Evolutionary conservation across 192 early-diverging fungal species (phyloP).

Genomic region (Coemansia brasiliensis): DNA sequence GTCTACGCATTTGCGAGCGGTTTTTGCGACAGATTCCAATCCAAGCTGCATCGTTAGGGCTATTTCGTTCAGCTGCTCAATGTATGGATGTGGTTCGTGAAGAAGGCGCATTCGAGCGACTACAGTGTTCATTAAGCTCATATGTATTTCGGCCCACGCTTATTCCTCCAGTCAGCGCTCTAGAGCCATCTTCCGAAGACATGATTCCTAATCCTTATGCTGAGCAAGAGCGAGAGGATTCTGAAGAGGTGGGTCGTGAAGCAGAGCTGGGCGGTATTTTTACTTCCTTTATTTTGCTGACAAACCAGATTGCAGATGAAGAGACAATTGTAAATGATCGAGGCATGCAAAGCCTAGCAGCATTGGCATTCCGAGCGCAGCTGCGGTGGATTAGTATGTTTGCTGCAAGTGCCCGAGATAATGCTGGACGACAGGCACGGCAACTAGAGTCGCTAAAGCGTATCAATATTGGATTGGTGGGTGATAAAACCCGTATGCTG

Average conservation of each 20-base stretch:
- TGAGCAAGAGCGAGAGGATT: constrained; percentile 21
- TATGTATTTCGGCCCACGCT: constrained; percentile 8
- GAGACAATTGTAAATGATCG: neutral
- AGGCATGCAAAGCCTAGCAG: neutral
- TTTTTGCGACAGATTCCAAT: constrained; percentile 8
- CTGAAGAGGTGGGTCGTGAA: constrained; percentile 23
- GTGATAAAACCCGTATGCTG: constrained; percentile 19
- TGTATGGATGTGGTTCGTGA: neutral
- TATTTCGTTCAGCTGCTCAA: constrained; percentile 13
- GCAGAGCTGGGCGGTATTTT: constrained; percentile 19
- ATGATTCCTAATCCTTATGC: neutral
- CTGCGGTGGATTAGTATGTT: constrained; percentile 30
- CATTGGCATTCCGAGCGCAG: constrained; percentile 13
- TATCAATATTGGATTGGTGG: constrained; percentile 21
- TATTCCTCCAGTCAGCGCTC: neutral
- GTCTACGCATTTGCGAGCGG: constrained; percentile 12
- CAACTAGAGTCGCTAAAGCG: constrained; percentile 11
- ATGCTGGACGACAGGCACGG: constrained; percentile 13
- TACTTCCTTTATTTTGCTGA: constrained; percentile 2
- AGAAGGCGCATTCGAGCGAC: neutral
- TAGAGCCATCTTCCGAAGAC: neutral
- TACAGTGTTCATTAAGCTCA: neutral
- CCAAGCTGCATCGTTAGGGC: constrained; percentile 14
- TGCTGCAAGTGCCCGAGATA: constrained; percentile 20
- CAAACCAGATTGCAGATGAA: neutral